Conservation (phyloP, 2,329 filamentous ascomycete genomes). For the Exophiala phaeomuriformis region DNA sequence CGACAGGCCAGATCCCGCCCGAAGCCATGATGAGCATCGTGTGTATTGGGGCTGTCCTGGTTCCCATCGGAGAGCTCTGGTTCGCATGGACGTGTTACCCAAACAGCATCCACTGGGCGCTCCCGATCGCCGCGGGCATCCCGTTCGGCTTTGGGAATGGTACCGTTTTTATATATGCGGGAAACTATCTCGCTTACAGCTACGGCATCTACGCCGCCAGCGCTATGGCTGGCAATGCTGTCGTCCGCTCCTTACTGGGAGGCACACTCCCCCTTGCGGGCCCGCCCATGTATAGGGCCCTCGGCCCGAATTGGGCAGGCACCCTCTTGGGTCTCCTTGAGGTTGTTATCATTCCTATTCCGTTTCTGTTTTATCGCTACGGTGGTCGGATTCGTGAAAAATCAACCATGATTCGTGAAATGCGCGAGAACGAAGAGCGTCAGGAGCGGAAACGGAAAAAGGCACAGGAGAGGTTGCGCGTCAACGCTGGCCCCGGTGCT, state of each 20-base stretch:
- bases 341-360: conserved; percentile 67
- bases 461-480: conserved; percentile 29
- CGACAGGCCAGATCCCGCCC: conserved; percentile 61
- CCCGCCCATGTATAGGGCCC: conserved; percentile 58
- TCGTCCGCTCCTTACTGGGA: conserved; percentile 65
- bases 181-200: conserved; percentile 69
- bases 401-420: conserved; percentile 50
- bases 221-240: conserved; percentile 71
- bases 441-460: conserved; percentile 37
- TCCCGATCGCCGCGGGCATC: conserved; percentile 68
- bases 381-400: conserved; percentile 51
- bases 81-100: conserved; percentile 87
- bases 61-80: conserved; percentile 71
- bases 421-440: conserved; percentile 47
- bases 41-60: conserved; percentile 65
- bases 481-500: conserved; percentile 9
- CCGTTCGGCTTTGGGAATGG: conserved; percentile 73
- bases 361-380: conserved; percentile 66
- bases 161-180: conserved; percentile 72
- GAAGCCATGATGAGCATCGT: conserved; percentile 78
- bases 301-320: conserved; percentile 72
- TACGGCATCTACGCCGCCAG: conserved; percentile 78
- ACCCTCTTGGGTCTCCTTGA: conserved; percentile 69
- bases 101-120: conserved; percentile 69
- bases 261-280: conserved; percentile 71